phyloP scores from a whole-genome alignment of 345 rosid genomes.

The Salix udensis region DNA sequence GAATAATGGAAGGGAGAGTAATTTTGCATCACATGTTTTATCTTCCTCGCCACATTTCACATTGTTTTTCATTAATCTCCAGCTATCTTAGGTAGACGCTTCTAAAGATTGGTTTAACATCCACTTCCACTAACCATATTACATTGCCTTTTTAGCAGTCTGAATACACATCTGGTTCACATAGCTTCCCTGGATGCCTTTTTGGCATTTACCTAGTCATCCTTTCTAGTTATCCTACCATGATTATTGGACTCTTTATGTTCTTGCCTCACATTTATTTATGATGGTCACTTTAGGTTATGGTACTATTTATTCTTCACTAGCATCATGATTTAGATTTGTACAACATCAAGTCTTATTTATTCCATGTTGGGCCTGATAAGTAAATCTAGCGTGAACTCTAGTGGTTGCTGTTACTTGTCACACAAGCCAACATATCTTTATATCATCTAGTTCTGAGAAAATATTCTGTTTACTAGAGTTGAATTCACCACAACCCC shows the following conservation, averaged over 20 bases:
- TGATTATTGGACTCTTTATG: background rate
- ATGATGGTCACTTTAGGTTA: no score
- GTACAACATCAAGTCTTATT: background rate
- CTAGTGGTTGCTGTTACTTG: background rate
- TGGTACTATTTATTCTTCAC: no score
- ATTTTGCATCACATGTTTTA: background rate
- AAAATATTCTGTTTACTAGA: background rate
- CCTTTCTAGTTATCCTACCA: background rate
- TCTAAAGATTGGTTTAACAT: background rate
- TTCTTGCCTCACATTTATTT: background rate
- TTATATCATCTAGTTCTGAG: background rate
- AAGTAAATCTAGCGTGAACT: background rate
- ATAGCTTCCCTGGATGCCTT: background rate
- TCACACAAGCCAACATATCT: background rate
- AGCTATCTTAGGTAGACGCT: background rate
- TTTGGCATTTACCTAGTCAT: background rate
- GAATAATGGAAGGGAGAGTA: background rate
- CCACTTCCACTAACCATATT: background rate
- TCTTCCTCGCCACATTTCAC: background rate
- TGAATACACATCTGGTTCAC: background rate
- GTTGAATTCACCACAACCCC: background rate
- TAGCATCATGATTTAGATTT: background rate
- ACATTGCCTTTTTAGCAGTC: background rate
- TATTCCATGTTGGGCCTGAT: background rate
- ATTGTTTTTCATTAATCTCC: background rate